Evolutionary conservation across 768 basidiomycete species (phyloP).

Genomic region (Boletus reticuloceps): DNA sequence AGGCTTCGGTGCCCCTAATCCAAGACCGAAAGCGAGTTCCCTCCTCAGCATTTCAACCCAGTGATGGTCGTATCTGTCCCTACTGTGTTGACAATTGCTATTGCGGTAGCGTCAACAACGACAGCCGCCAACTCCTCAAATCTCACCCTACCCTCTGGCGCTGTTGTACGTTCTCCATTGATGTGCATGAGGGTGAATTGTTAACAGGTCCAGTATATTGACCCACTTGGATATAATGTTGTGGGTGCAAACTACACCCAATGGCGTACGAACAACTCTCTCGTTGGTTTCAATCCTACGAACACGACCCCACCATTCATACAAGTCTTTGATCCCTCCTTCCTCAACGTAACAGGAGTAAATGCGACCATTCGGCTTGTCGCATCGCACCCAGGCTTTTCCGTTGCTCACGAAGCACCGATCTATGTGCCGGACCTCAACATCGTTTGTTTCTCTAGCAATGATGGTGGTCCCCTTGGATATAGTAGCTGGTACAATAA

Average conservation of each 20-base stretch:
- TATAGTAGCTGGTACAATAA: conserved; percentile 64
- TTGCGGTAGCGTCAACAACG: background rate
- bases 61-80: background rate
- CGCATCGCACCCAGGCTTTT: conserved; percentile 59
- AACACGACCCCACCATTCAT: conserved; percentile 57
- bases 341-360: conserved; percentile 57
- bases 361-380: conserved; percentile 59
- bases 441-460: conserved; percentile 71
- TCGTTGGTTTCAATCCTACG: conserved; percentile 60
- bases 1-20: no score
- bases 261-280: conserved; percentile 37
- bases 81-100: conserved; percentile 4
- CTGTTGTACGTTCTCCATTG: conserved; percentile 20
- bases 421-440: conserved; percentile 62
- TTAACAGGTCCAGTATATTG: conserved; percentile 39
- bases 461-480: conserved; percentile 63
- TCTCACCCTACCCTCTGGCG: conserved; percentile 16
- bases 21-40: background rate
- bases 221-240: conserved; percentile 52
- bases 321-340: conserved; percentile 50
- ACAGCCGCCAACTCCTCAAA: background rate
- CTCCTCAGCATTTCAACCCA: background rate
- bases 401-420: conserved; percentile 79
- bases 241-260: conserved; percentile 43
- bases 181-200: background rate